Conservation (phyloP, 2,329 filamentous ascomycete species). For the Uncinocarpus reesii region DNA sequence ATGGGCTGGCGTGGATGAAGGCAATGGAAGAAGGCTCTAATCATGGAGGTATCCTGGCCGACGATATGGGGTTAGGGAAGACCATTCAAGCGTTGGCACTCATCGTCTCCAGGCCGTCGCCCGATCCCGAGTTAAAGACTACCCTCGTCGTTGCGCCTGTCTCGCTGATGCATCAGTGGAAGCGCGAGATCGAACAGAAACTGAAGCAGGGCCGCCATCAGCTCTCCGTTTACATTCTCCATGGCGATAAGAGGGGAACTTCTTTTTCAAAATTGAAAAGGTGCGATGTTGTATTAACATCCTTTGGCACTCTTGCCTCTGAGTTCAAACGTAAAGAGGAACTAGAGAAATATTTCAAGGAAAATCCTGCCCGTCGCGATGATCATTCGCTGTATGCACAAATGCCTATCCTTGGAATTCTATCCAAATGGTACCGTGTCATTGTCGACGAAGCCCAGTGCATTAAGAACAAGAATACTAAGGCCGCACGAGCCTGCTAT, state of each 20-base stretch:
- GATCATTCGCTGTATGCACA: conserved; percentile 30
- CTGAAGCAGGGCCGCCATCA: conserved; percentile 47
- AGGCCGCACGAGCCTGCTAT: conserved; percentile 50
- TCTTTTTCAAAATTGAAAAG: conserved; percentile 51
- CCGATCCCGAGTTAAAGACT: conserved; percentile 52
- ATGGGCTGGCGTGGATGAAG: conserved; percentile 67
- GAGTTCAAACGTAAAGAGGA: conserved; percentile 55
- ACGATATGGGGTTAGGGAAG: conserved; percentile 78
- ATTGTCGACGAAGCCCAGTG: conserved; percentile 72
- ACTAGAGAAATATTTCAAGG: conserved; percentile 42
- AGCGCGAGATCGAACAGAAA: conserved; percentile 64
- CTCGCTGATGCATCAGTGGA: conserved; percentile 73
- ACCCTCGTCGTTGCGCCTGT: conserved; percentile 77
- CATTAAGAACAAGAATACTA: conserved; percentile 64
- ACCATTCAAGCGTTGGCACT: conserved; percentile 74
- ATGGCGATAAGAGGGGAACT: conserved; percentile 50
- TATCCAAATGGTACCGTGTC: conserved; percentile 55
- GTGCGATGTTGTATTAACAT: conserved; percentile 68
- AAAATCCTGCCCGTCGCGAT: conserved; percentile 31
- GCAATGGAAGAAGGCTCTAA: conserved; percentile 60
- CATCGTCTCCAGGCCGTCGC: conserved; percentile 57
- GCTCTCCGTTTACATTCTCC: conserved; percentile 58
- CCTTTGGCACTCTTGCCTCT: conserved; percentile 59
- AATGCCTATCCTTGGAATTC: conserved; percentile 51
- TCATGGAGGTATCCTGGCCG: conserved; percentile 66